These are phyloP conservation scores for Lunasporangiospora selenospora DNA, from an alignment of 192 early-diverging fungal species.

Conservation along the genomic window DNA sequence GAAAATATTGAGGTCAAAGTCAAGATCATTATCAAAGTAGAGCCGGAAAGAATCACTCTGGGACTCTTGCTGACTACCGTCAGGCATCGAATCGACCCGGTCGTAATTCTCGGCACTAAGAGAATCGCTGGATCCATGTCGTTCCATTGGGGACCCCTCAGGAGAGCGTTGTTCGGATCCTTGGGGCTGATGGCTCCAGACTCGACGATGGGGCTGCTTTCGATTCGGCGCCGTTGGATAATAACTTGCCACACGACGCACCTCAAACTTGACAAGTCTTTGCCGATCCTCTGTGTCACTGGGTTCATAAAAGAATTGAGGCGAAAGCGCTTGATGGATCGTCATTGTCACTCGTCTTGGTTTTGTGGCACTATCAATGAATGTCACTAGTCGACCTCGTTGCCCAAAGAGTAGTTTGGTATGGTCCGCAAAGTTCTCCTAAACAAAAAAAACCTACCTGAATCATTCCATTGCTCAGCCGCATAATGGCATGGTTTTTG, in stretches of 20 bases:
- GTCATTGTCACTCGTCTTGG: slow-evolving; percentile 33
- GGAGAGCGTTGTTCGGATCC: no score
- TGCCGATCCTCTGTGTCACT: slow-evolving; percentile 16
- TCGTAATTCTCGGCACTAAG: no score
- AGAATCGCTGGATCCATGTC: no score
- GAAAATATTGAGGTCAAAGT: slow-evolving; percentile 20
- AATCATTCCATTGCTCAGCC: slow-evolving; percentile 38
- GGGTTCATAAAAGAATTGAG: slow-evolving; percentile 33
- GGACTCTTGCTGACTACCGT: no score
- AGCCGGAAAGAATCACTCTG: no score
- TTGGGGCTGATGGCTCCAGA: no score
- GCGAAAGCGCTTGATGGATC: slow-evolving; percentile 22
- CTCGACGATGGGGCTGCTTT: no score
- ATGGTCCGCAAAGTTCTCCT: slow-evolving; percentile 81
- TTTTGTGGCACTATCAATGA: slow-evolving; percentile 52
- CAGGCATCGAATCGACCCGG: no score
- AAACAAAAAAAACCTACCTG: slow-evolving; percentile 46
- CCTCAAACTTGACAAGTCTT: slow-evolving; percentile 6
- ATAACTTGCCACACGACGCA: no score
- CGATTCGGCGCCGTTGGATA: no score
- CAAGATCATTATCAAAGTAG: no score
- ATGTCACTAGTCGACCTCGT: slow-evolving; percentile 63
- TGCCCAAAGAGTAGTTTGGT: slow-evolving; percentile 70
- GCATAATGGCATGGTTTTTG: slow-evolving; percentile 17
- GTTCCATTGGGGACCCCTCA: no score